Base-by-base conservation (phyloP, 2,329 filamentous ascomycete species). In the Arthrinium puccinioides region DNA sequence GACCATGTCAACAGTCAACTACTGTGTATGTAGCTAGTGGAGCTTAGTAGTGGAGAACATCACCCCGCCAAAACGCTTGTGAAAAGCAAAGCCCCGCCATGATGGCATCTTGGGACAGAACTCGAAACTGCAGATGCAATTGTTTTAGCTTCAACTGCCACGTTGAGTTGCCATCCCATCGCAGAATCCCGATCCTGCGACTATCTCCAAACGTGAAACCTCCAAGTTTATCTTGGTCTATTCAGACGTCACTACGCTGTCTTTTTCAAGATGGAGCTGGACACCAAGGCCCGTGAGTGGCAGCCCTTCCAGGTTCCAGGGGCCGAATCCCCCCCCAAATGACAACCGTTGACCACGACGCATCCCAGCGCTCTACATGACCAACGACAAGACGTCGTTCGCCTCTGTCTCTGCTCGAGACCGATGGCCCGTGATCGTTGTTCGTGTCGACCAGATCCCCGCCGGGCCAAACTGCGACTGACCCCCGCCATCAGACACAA, bases 371-470 rank as follows among this genome's bases (percentile, higher is more conserved):
- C 79, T 78, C 43, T 94, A 83, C 59, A 73, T 71, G 50, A 97
- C 88, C 25, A 79, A 74, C 51, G 89, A 97, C 66, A 77, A 76
- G 53, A 84, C 73, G 28, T 96, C 88, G 32, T 97, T 97, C 58
- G 92, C 85, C 36, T 87, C 81, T 61, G 71, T 81, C 42, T 95
- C 92, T 8, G 90, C 87, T 23, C 75, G 83, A 53, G 82, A 88
- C 48, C 75, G 92, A 59, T 98, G 90, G 92, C 92, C 92, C 13
- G 72, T 95, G 39, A 98, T 98, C 56, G 66, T 98, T 51, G 87
- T 94, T 52, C 58, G 75, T 56, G 32, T n/a, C 16, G 24, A 10
- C 4, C n/a, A 11, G 14, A 3, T 11, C 9, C 9, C 3, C 9
- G 9, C 28, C 19, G 14, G 3, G 6, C 7, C 8, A 4, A 11